phyloP scores from a whole-genome alignment of 768 basidiomycete species.

The Suillus sp. region DNA sequence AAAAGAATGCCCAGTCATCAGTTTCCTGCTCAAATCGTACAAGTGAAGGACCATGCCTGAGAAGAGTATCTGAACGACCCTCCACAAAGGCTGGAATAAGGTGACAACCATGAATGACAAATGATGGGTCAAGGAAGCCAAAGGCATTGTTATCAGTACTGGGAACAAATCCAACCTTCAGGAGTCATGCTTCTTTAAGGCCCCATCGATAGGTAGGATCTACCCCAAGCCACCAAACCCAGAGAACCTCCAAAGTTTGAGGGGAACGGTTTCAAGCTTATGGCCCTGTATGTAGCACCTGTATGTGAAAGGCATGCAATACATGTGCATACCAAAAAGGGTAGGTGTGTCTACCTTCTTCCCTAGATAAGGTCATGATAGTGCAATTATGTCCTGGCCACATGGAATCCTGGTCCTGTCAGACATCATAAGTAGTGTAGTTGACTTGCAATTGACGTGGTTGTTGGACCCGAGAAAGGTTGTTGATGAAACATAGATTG shows the following conservation, averaged over 20 bases:
- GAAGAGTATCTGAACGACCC: constrained; percentile 19
- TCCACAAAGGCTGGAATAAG: constrained; percentile 29
- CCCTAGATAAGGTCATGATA: constrained; percentile 25
- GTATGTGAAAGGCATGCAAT: constrained; percentile 24
- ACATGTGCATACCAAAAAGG: constrained; percentile 29
- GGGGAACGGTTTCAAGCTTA: constrained; percentile 11
- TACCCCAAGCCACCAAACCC: constrained; percentile 24
- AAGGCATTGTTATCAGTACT: constrained; percentile 17
- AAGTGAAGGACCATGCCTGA: constrained; percentile 9
- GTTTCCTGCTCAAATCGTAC: not conserved
- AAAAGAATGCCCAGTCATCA: constrained; percentile 19
- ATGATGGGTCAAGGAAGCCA: constrained; percentile 27
- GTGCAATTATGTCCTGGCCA: constrained; percentile 18
- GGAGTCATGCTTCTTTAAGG: constrained; percentile 19
- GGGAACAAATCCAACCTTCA: constrained; percentile 24
- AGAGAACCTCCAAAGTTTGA: constrained; percentile 24
- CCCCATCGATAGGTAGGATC: constrained; percentile 17
- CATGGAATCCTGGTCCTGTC: constrained; percentile 21
- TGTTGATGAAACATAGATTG: too few species aligned
- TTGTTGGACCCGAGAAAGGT: too few species aligned
- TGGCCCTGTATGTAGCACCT: constrained; percentile 12
- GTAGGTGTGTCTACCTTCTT: constrained; percentile 18
- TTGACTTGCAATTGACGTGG: too few species aligned
- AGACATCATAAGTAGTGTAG: constrained; percentile 3
- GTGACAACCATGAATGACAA: constrained; percentile 25